Evolutionary conservation across 2,329 filamentous ascomycete genomes (phyloP).

Genomic region (Macrophomina tecta): DNA sequence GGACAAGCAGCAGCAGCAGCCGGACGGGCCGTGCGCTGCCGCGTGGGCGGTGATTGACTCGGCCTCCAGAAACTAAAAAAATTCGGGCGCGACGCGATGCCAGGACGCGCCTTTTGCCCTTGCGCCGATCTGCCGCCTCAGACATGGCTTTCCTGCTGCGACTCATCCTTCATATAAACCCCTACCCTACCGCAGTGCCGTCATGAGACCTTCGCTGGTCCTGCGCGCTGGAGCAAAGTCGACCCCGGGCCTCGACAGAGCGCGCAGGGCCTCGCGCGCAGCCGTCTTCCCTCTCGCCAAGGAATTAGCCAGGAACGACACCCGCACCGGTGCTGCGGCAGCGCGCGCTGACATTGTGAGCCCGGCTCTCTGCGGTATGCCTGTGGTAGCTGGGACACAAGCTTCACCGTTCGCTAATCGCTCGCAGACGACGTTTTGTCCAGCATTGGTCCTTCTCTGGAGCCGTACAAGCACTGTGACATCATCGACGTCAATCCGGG

Average conservation of each 20-base stretch:
- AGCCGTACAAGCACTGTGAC: conserved; percentile 77
- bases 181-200: not conserved
- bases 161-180: not conserved
- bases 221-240: not conserved
- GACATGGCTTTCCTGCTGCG: too few relatives aligned
- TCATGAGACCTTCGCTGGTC: not conserved
- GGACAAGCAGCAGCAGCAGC: not conserved
- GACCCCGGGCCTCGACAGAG: not conserved
- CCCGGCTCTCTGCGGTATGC: conserved; percentile 51
- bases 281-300: not conserved
- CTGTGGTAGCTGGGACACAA: not conserved
- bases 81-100: too few relatives aligned
- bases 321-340: not conserved
- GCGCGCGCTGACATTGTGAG: conserved; percentile 45
- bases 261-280: not conserved
- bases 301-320: not conserved
- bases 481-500: conserved; percentile 88
- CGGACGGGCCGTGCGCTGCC: not conserved
- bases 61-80: not conserved
- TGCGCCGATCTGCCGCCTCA: conserved; percentile 6
- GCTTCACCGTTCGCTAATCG: conserved; percentile 31
- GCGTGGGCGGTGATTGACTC: not conserved
- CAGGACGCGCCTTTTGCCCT: not conserved
- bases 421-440: conserved; percentile 69
- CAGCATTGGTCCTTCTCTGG: conserved; percentile 72